These are phyloP conservation scores for Penicillium paradoxum DNA, from an alignment of 495 filamentous ascomycete species.

Conservation along the genomic window DNA sequence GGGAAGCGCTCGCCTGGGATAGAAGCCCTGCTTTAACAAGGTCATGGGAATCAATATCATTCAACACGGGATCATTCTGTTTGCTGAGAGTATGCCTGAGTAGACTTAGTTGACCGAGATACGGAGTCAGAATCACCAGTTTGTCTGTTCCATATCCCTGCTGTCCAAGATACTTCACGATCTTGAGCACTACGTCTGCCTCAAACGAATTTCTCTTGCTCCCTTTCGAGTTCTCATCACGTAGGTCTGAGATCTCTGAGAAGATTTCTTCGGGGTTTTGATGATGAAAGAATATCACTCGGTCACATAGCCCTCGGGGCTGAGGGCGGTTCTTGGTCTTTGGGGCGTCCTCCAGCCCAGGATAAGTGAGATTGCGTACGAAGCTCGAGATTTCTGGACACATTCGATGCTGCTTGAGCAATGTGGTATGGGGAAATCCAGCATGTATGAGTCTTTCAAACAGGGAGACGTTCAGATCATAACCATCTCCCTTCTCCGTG, in stretches of 20 bases:
- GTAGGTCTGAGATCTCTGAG: slow-evolving; percentile 41
- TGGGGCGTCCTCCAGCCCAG: slow-evolving; percentile 54
- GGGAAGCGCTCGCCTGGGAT: slow-evolving; percentile 46
- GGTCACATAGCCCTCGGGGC: slow-evolving; percentile 55
- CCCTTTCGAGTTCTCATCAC: slow-evolving; percentile 42
- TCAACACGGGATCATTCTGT: slow-evolving; percentile 57
- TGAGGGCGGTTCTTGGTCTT: slow-evolving; percentile 46
- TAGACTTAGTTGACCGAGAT: slow-evolving; percentile 62
- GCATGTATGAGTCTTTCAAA: slow-evolving; percentile 64
- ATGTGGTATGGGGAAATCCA: slow-evolving; percentile 50
- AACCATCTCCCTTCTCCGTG: slow-evolving; percentile 63
- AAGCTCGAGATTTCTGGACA: slow-evolving; percentile 62
- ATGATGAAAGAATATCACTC: slow-evolving; percentile 66
- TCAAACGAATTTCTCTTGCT: slow-evolving; percentile 67
- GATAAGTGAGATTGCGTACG: slow-evolving; percentile 58
- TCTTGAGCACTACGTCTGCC: slow-evolving; percentile 60
- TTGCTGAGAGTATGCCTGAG: slow-evolving; percentile 50
- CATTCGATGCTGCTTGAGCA: slow-evolving; percentile 67
- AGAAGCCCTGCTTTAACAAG: slow-evolving; percentile 62
- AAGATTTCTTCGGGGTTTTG: slow-evolving; percentile 42
- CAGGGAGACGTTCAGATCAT: slow-evolving; percentile 64
- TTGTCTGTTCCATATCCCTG: slow-evolving; percentile 68
- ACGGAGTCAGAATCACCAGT: slow-evolving; percentile 69
- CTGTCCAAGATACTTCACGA: slow-evolving; percentile 66
- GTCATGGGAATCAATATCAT: slow-evolving; percentile 66